Percentiles rank a stretch among this genome's conserved stretches.
Evolutionary conservation across 2,329 filamentous ascomycete species (phyloP).

Genomic region (Xylariomycetidae sp.): DNA sequence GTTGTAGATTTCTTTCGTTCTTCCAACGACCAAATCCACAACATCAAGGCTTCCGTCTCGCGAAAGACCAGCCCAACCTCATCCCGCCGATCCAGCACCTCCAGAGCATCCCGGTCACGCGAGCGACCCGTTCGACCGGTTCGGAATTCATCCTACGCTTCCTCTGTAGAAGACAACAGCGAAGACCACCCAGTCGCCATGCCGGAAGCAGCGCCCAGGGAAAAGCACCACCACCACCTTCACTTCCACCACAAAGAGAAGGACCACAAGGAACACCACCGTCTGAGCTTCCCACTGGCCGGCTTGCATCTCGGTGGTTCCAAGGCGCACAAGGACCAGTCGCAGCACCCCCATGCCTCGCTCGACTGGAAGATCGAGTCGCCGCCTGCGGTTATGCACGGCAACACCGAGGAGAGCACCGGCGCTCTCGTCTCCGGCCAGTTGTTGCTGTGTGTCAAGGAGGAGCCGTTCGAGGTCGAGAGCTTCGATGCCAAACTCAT

Average conservation of each 20-base stretch:
- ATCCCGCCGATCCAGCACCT: conserved; percentile 11
- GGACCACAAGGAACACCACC: conserved; percentile 34
- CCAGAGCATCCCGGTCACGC: too few species aligned
- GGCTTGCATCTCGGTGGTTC: conserved; percentile 34
- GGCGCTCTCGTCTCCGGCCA: conserved; percentile 83
- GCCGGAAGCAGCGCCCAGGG: conserved; percentile 21
- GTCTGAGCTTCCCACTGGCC: conserved; percentile 31
- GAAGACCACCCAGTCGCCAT: conserved; percentile 22
- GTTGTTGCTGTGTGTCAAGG: conserved; percentile 66
- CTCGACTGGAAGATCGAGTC: conserved; percentile 68
- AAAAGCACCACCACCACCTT: conserved; percentile 29
- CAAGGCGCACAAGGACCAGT: conserved; percentile 32
- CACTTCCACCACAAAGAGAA: neutral
- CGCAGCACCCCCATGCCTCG: conserved; percentile 33
- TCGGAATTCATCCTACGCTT: conserved; percentile 30
- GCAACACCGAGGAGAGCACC: conserved; percentile 65
- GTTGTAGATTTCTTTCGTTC: conserved; percentile 52
- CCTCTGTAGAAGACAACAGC: conserved; percentile 30
- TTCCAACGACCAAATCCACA: conserved; percentile 48
- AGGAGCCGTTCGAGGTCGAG: conserved; percentile 61
- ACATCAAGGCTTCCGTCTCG: conserved; percentile 36
- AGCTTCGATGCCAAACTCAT: conserved; percentile 67
- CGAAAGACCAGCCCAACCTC: conserved; percentile 25
- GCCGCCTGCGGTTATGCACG: conserved; percentile 80
- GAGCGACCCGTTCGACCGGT: conserved; percentile 28